phyloP scores from a whole-genome alignment of 805 yeast genomes.

The Dipodascus geniculatus region DNA sequence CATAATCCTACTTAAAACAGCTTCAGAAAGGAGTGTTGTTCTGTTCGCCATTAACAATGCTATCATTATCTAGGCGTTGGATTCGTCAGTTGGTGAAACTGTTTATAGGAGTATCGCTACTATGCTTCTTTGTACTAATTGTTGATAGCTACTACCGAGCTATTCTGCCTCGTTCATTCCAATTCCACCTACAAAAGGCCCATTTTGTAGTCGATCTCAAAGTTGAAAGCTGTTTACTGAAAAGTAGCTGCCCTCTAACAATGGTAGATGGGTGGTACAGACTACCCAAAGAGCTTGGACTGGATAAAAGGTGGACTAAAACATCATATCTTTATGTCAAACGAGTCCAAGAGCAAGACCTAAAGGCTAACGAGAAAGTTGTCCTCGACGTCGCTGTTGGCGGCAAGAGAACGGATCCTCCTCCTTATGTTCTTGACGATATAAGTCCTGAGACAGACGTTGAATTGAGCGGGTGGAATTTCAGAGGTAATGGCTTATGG shows the following conservation, averaged over 20 bases:
- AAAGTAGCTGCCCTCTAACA: conserved; percentile 5
- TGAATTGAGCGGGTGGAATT: conserved; percentile 25
- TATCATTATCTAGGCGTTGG: neutral
- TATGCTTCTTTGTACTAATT: neutral
- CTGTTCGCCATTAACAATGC: neutral
- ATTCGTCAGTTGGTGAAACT: neutral
- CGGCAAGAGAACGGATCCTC: conserved; percentile 10
- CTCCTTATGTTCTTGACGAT: conserved; percentile 13
- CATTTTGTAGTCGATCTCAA: neutral
- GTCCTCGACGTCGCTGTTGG: conserved; percentile 11
- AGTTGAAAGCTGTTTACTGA: conserved; percentile 17
- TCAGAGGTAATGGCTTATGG: conserved; percentile 43
- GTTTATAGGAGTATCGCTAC: neutral
- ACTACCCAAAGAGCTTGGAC: conserved; percentile 36
- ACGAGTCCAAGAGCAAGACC: conserved; percentile 18
- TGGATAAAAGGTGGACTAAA: conserved; percentile 32
- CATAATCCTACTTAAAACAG: neutral
- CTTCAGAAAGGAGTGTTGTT: no score
- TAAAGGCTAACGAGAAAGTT: conserved; percentile 8
- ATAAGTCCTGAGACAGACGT: conserved; percentile 10
- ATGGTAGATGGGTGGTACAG: conserved; percentile 30
- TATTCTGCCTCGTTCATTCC: neutral
- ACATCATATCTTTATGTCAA: conserved; percentile 30
- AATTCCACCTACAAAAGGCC: conserved; percentile 23
- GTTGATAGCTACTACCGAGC: neutral